Conservation (phyloP, 2,329 filamentous ascomycete species). For the Exophiala viscosa region DNA sequence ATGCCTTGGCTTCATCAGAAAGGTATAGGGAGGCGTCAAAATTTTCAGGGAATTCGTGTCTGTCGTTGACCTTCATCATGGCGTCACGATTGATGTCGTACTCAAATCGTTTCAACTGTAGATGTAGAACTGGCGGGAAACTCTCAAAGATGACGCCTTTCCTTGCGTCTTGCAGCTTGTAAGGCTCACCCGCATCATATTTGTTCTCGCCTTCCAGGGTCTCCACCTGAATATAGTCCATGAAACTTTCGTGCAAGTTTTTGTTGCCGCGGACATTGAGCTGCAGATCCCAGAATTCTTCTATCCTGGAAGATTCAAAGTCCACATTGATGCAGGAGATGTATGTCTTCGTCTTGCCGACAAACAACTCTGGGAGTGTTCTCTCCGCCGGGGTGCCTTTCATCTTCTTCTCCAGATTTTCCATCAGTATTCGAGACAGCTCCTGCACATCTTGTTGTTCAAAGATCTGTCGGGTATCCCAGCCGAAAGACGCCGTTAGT, state of each 20-base stretch:
- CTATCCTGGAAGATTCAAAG: conserved; percentile 90
- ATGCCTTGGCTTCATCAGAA: conserved; percentile 65
- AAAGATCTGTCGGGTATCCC: conserved; percentile 97
- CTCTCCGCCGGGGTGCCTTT: conserved; percentile 92
- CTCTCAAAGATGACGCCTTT: conserved; percentile 97
- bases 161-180: conserved; percentile 91
- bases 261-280: conserved; percentile 94
- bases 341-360: conserved; percentile 97
- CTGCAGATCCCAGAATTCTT: conserved; percentile 99
- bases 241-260: conserved; percentile 88
- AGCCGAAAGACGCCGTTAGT: conserved; percentile 93
- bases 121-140: conserved; percentile 88
- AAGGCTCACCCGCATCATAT: conserved; percentile 85
- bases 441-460: conserved; percentile 99
- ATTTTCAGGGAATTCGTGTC: conserved; percentile 48
- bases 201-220: conserved; percentile 98
- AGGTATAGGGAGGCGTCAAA: conserved; percentile 74
- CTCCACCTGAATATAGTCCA: conserved; percentile 93
- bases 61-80: conserved; percentile 86
- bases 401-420: conserved; percentile 95
- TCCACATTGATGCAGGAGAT: conserved; percentile 98
- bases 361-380: conserved; percentile 83
- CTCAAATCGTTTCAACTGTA: conserved; percentile 96
- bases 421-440: conserved; percentile 92
- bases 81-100: conserved; percentile 94